Conservation (phyloP, 805 yeast genomes). For the Kodamaea hsintzibuensis region DNA sequence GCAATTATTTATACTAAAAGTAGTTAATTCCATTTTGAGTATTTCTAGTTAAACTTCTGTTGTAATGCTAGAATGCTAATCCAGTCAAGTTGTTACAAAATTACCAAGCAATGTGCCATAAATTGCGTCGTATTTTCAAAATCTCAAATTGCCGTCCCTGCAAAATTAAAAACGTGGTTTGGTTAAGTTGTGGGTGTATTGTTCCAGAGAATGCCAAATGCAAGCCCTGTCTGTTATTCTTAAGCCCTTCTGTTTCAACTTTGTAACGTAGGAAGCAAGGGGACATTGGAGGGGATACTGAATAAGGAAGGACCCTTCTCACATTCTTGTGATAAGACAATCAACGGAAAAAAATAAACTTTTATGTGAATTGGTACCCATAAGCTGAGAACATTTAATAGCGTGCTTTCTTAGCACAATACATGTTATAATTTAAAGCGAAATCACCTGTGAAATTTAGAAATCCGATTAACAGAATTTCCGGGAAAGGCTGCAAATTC, state of each 20-base stretch:
- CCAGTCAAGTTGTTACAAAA: neutral
- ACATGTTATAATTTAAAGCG: neutral
- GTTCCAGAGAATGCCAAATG: neutral
- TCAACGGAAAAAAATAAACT: neutral
- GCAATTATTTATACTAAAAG: neutral
- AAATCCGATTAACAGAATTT: neutral
- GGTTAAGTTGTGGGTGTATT: neutral
- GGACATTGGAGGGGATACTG: neutral
- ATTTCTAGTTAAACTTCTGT: neutral
- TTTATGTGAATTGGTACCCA: neutral
- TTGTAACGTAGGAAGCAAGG: too few relatives aligned
- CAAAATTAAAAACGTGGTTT: neutral
- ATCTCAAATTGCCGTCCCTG: conserved; percentile 75
- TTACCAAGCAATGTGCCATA: neutral
- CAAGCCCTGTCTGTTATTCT: neutral
- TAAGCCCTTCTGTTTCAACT: neutral
- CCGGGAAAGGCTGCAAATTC: neutral
- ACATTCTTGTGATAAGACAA: neutral
- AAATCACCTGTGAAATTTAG: neutral
- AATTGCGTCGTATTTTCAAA: conserved; percentile 22
- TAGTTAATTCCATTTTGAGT: neutral
- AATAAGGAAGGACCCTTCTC: neutral
- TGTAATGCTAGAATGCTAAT: neutral
- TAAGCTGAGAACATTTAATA: neutral
- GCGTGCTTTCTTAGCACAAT: neutral